These are phyloP conservation scores for Dianthus caryophyllus DNA, from an alignment of 148 eudicot species.

Conservation along the genomic window DNA sequence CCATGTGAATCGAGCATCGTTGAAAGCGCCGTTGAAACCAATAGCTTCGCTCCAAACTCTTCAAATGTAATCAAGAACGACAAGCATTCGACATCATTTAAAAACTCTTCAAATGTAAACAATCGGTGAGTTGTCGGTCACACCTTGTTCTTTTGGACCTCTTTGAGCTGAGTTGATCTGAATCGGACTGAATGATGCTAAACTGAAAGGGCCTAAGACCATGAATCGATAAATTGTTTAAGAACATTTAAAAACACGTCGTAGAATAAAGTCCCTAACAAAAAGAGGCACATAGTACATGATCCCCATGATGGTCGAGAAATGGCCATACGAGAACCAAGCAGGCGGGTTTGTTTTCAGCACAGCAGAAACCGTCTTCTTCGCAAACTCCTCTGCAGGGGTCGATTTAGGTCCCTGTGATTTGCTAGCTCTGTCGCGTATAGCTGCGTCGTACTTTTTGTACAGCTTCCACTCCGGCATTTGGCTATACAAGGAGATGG, in stretches of 20 bases:
- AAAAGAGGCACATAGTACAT: constrained; percentile 58
- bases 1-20: no score
- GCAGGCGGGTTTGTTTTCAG: constrained; percentile 59
- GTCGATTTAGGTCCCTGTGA: constrained; percentile 62
- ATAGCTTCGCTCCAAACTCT: no score
- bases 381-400: constrained; percentile 78
- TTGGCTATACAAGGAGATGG: constrained; percentile 34
- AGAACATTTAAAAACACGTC: constrained; percentile 45
- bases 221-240: no score
- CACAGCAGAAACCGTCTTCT: constrained; percentile 55
- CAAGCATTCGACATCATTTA: no score
- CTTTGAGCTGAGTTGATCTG: no score
- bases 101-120: no score
- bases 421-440: constrained; percentile 51
- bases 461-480: constrained; percentile 86
- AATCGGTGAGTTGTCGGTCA: no score
- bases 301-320: constrained; percentile 49
- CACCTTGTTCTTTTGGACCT: no score
- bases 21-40: no score
- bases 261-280: constrained; percentile 55
- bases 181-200: no score
- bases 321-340: constrained; percentile 71
- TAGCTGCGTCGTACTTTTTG: constrained; percentile 58
- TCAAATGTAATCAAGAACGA: no score
- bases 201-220: no score